Evolutionary conservation across 2,329 filamentous ascomycete genomes (phyloP).

Genomic region (Penicillium sp.): DNA sequence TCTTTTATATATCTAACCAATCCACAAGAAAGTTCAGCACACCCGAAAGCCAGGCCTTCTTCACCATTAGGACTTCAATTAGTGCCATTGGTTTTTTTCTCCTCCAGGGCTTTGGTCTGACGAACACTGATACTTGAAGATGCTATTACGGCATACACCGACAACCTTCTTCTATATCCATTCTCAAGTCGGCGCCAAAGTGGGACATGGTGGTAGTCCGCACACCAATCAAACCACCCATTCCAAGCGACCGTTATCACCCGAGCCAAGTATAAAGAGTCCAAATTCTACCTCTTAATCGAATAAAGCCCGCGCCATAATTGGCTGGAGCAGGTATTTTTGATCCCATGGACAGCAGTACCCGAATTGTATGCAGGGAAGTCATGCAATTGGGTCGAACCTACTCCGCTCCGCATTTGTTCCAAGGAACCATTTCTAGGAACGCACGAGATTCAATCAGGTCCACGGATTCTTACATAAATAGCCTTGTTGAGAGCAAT

Average conservation of each 20-base stretch:
- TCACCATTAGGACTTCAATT: background rate
- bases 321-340: constrained; percentile 1
- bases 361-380: constrained; percentile 1
- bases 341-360: constrained; percentile 1
- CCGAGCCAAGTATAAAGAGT: background rate
- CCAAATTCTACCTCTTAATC: background rate
- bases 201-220: background rate
- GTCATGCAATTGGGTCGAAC: constrained; percentile 8
- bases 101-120: background rate
- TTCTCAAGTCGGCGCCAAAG: background rate
- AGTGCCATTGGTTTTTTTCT: too few relatives aligned
- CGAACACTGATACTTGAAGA: background rate
- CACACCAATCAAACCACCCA: background rate
- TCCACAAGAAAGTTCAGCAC: too few relatives aligned
- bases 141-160: background rate
- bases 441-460: background rate
- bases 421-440: constrained; percentile 5
- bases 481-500: background rate
- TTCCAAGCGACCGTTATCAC: background rate
- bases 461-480: background rate
- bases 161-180: background rate
- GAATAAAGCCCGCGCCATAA: background rate
- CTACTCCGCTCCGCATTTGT: constrained; percentile 6
- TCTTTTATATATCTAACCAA: too few relatives aligned
- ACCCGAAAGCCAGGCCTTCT: too few relatives aligned